These are phyloP conservation scores for Leptodontidium sp. DNA, from an alignment of 2,329 filamentous ascomycete genomes.

Conservation along the genomic window DNA sequence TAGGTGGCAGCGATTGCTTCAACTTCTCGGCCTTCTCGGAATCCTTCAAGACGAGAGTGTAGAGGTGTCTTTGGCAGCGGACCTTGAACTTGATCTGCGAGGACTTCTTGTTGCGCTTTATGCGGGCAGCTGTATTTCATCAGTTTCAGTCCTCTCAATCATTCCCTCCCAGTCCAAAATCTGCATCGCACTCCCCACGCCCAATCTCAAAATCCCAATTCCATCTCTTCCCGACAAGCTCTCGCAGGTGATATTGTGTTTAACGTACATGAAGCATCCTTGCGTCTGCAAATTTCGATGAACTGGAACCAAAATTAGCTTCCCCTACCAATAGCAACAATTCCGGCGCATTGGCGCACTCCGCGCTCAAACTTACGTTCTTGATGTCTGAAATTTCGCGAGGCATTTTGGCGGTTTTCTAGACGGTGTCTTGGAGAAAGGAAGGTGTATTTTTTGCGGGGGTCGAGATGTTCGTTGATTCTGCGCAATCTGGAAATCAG, in stretches of 20 bases:
- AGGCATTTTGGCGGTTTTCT: slow-evolving; percentile 83
- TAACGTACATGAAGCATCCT: slow-evolving; percentile 97
- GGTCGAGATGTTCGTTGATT: slow-evolving; percentile 24
- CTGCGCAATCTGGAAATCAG: slow-evolving; percentile 15
- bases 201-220: slow-evolving; percentile 2
- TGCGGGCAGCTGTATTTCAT: slow-evolving; percentile 73
- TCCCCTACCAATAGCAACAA: background rate
- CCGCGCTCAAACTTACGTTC: slow-evolving; percentile 59
- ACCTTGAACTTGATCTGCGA: slow-evolving; percentile 99
- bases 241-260: slow-evolving; percentile 47
- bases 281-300: slow-evolving; percentile 99
- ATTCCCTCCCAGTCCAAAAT: background rate
- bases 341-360: slow-evolving; percentile 10
- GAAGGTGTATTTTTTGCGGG: slow-evolving; percentile 30
- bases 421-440: slow-evolving; percentile 36
- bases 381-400: slow-evolving; percentile 98
- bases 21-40: slow-evolving; percentile 99
- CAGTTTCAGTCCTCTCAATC: slow-evolving; percentile 28
- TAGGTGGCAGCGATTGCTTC: slow-evolving; percentile 97
- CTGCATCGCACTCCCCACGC: background rate
- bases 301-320: slow-evolving; percentile 65
- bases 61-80: slow-evolving; percentile 94
- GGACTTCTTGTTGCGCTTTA: slow-evolving; percentile 94
- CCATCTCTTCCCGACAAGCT: background rate
- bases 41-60: slow-evolving; percentile 99